Evolutionary conservation across 2,329 filamentous ascomycete genomes (phyloP).

Genomic region (Venturiaceae sp.): DNA sequence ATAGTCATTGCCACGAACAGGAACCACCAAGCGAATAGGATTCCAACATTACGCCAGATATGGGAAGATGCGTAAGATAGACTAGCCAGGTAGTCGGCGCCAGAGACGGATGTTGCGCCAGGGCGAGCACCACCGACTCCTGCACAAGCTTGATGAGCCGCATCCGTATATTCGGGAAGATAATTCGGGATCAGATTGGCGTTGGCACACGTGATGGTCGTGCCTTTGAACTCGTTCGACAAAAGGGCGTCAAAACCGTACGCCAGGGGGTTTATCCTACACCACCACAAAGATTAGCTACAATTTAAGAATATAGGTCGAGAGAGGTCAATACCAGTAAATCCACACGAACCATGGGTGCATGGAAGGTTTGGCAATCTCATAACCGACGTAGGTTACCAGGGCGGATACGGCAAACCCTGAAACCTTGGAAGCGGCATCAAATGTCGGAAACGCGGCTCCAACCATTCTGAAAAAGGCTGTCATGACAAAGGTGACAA

Average conservation of each 20-base stretch:
- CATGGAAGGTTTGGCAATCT: slow-evolving; percentile 22
- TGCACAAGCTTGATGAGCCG: slow-evolving; percentile 25
- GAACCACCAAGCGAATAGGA: slow-evolving; percentile 10
- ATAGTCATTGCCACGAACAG: not conserved
- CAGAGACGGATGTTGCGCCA: slow-evolving; percentile 45
- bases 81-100: slow-evolving; percentile 49
- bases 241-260: slow-evolving; percentile 26
- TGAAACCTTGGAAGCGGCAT: slow-evolving; percentile 19
- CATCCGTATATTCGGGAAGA: slow-evolving; percentile 43
- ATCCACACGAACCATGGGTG: slow-evolving; percentile 11
- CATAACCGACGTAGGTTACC: slow-evolving; percentile 22
- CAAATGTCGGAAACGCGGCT: slow-evolving; percentile 12
- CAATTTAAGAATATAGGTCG: too few species aligned
- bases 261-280: not conserved
- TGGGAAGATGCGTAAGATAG: slow-evolving; percentile 47
- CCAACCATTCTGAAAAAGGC: slow-evolving; percentile 35
- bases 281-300: too few species aligned
- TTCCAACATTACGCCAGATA: slow-evolving; percentile 36
- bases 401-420: slow-evolving; percentile 18
- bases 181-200: slow-evolving; percentile 50
- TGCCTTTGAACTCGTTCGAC: slow-evolving; percentile 48
- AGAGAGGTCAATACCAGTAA: slow-evolving; percentile 15
- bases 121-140: slow-evolving; percentile 36
- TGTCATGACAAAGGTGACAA: slow-evolving; percentile 33
- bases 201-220: slow-evolving; percentile 44